Evolutionary conservation across 257 asterid genomes (phyloP).

Genomic region (Linderniella brevidens): DNA sequence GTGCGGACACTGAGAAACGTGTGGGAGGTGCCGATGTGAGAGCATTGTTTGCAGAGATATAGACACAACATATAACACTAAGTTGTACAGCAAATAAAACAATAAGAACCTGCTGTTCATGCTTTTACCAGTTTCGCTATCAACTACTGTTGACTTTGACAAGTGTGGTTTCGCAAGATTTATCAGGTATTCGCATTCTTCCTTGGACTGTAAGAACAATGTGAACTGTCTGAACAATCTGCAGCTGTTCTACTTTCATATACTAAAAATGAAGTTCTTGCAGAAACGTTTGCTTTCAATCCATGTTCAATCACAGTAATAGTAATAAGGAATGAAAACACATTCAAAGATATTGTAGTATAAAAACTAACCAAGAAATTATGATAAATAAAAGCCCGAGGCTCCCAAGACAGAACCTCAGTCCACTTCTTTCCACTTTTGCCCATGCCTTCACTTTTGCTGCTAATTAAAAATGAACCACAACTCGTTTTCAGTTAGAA

Average conservation of each 20-base stretch:
- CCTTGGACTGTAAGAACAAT: constrained; percentile 47
- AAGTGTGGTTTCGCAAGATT: constrained; percentile 74
- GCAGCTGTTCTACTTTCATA: too few species aligned
- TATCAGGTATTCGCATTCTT: constrained; percentile 87
- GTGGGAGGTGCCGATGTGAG: too few species aligned
- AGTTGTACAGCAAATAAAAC: neutral
- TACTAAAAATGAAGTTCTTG: neutral
- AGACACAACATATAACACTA: neutral
- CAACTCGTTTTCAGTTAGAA: neutral
- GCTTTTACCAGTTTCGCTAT: constrained; percentile 75
- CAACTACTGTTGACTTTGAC: constrained; percentile 86
- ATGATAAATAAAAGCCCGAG: constrained; percentile 75
- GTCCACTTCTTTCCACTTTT: constrained; percentile 70
- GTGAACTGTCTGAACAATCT: too few species aligned
- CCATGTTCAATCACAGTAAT: constrained; percentile 3
- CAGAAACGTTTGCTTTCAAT: neutral
- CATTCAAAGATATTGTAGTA: neutral
- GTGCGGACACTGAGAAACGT: constrained; percentile 66
- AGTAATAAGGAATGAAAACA: neutral
- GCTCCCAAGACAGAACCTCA: constrained; percentile 91
- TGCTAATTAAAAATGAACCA: constrained; percentile 10
- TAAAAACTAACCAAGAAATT: constrained; percentile 50
- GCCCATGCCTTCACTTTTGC: constrained; percentile 40
- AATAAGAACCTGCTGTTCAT: constrained; percentile 61
- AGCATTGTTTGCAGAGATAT: neutral